Conservation (phyloP, 257 asterid species). For the Solanum piurae region DNA sequence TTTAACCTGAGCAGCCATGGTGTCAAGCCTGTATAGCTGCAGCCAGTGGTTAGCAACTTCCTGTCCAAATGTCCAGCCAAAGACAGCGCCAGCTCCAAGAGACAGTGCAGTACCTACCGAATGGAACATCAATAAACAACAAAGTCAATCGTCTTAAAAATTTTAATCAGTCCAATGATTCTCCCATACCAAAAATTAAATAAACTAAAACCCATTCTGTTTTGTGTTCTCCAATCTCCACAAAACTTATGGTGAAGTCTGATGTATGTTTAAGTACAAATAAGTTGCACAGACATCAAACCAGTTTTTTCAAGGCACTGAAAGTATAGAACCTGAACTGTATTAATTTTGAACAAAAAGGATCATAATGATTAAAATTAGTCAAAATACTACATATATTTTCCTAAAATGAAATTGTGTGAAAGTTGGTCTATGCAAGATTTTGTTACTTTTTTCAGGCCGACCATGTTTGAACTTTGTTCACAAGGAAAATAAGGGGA, state of each 20-base stretch:
- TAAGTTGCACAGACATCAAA: background rate
- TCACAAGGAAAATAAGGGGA: background rate
- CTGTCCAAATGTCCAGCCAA: conserved; percentile 72
- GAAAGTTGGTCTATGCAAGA: background rate
- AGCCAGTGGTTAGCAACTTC: conserved; percentile 75
- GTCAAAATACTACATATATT: background rate
- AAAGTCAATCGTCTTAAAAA: background rate
- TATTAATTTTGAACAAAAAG: background rate
- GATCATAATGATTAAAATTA: background rate
- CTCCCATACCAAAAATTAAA: background rate
- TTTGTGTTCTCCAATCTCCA: background rate
- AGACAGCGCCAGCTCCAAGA: conserved; percentile 67
- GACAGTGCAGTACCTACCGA: conserved; percentile 63
- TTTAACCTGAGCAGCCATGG: conserved; percentile 74
- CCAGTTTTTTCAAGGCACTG: background rate
- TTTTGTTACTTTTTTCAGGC: background rate
- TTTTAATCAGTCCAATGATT: background rate
- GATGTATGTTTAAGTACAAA: background rate
- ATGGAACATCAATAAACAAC: conserved; percentile 1
- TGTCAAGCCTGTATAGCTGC: conserved; percentile 61
- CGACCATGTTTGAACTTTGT: background rate
- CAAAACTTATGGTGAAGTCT: background rate
- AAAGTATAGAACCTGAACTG: background rate
- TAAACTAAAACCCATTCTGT: background rate
- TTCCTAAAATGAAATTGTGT: background rate